Base-by-base conservation (phyloP, 192 early-diverging fungal species). In the Lunasporangiospora selenospora region DNA sequence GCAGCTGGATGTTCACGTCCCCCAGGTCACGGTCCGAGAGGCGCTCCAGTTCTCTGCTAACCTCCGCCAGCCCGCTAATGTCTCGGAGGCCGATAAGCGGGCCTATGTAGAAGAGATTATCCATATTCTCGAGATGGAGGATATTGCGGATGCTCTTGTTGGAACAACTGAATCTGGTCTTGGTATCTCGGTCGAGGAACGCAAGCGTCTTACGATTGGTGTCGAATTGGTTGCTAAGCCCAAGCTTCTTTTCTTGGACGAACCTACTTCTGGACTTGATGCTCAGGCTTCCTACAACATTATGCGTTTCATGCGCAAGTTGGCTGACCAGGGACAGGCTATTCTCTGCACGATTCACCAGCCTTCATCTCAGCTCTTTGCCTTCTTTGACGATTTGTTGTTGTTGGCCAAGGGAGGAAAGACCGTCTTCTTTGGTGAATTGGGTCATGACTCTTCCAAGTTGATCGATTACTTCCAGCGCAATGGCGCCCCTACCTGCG, bases 181-280 rank as follows among this genome's bases (percentile, higher is more conserved):
- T 63, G 94, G 94, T 59, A 92, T 95, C 47, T 90, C 89, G 29
- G 87, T 94, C 6, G 93, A 92, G 52, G 92, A 97, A 75, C 92
- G 91, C 76, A 90, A 94, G 67, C 87, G 93, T 36, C 80, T 97
- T 26, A 91, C 89, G 9, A 93, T 97, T 53, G 95, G 86, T 42
- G 80, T 90, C 37, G 93, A 97, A 73, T 82, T 97, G 30, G 86
- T 95, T 13, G 83, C 92, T 18, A 81, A 89, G 79, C 88, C 90
- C 16, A 85, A 88, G 64, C 70, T 91, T 37, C 83, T 97, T 31
- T 92, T 97, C 80, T 81, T 95, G 55, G 93, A 95, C 77, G 95
- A 91, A 65, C 95, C 95, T 43, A 95, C 93, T 6, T 92, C 89
- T 21, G 95, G 95, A 40, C 79, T 91, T 13, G 89, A 90, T 76